Percentiles rank a stretch among this genome's conserved stretches.
Evolutionary conservation across 2,329 filamentous ascomycete genomes (phyloP).

Genomic region (Hypoxylon sp.): DNA sequence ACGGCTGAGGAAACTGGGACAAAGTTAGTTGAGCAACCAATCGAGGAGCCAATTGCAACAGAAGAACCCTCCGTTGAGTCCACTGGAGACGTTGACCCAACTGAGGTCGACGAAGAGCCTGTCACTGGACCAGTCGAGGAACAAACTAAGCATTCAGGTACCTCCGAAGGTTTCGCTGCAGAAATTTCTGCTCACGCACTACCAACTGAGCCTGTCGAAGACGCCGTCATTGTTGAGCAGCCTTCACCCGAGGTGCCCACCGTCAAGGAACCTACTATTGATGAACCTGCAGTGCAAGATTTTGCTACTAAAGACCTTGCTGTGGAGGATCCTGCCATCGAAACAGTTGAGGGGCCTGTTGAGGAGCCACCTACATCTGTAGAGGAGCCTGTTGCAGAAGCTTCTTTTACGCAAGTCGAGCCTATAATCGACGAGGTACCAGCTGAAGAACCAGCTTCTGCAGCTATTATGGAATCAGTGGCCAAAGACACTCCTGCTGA

Average conservation of each 20-base stretch:
- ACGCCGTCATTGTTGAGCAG: neutral
- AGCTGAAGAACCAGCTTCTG: neutral
- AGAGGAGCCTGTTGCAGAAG: neutral
- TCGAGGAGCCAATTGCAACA: neutral
- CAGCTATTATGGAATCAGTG: neutral
- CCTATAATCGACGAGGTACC: neutral
- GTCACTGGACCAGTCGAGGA: neutral
- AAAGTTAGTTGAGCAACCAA: neutral
- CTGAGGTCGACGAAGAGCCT: neutral
- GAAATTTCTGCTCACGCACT: neutral
- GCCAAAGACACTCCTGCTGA: neutral
- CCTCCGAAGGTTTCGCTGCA: neutral
- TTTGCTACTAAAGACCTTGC: neutral
- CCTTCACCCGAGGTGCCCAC: neutral
- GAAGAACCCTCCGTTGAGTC: neutral
- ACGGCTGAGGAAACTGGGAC: neutral
- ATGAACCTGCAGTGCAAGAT: neutral
- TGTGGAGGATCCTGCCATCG: neutral
- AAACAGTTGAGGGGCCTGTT: neutral
- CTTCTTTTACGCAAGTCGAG: neutral
- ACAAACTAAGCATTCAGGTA: neutral
- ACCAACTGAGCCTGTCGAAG: neutral
- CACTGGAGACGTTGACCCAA: neutral
- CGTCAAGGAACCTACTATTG: neutral
- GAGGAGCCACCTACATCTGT: neutral